phyloP scores from a whole-genome alignment of 805 yeast species.

The Candida boidinii region DNA sequence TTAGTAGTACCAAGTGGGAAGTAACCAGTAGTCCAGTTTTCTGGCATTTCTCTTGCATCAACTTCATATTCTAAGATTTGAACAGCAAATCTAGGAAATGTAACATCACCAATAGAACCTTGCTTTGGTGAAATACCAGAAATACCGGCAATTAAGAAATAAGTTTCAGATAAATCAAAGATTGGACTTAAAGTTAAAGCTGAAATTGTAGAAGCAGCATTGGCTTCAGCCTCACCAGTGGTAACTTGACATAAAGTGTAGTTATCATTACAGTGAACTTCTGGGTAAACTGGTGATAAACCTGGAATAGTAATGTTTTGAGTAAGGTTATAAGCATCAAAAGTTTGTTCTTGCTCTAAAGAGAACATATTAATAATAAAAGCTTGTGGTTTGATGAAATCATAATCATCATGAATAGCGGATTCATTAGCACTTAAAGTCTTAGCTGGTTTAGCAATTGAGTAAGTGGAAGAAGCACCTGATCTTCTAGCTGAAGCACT shows the following conservation, averaged over 20 bases:
- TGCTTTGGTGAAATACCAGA: conserved; percentile 53
- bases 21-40: conserved; percentile 55
- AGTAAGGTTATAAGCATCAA: conserved; percentile 34
- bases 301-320: conserved; percentile 60
- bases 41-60: conserved; percentile 39
- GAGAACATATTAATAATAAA: conserved; percentile 48
- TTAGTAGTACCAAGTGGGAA: conserved; percentile 43
- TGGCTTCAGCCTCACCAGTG: conserved; percentile 64
- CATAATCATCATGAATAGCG: too few species aligned
- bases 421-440: too few species aligned
- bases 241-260: conserved; percentile 51
- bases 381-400: conserved; percentile 48
- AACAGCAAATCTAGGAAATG: conserved; percentile 52
- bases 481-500: too few species aligned
- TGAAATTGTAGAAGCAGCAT: conserved; percentile 52
- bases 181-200: conserved; percentile 45
- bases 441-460: too few species aligned
- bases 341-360: conserved; percentile 46
- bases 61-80: conserved; percentile 55
- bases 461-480: too few species aligned
- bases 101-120: conserved; percentile 52
- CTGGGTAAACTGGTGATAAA: conserved; percentile 50
- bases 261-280: conserved; percentile 45
- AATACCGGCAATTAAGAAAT: conserved; percentile 57
- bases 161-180: conserved; percentile 51